Conservation (phyloP, 495 filamentous ascomycete genomes). For the Pseudoneurospora amorphoporcata region DNA sequence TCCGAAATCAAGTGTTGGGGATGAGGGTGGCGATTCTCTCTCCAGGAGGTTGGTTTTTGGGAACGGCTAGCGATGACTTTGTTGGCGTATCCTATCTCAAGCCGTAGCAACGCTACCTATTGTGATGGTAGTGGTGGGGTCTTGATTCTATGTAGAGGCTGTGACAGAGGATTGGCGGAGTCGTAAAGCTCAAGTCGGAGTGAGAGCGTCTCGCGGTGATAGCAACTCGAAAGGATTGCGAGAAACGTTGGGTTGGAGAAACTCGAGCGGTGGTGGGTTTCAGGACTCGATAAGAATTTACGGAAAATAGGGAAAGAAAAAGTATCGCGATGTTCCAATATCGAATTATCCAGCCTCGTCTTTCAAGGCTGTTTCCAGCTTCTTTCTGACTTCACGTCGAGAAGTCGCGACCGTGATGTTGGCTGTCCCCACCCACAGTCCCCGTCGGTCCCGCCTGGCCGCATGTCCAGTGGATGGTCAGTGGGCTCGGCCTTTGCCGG, state of each 20-base stretch:
- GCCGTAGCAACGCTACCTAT: background rate
- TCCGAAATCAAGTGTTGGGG: background rate
- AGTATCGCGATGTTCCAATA: background rate
- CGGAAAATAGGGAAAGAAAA: background rate
- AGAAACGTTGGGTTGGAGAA: background rate
- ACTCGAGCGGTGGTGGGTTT: background rate
- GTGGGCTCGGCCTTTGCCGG: background rate
- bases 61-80: background rate
- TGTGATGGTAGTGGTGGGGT: background rate
- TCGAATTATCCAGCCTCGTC: slow-evolving; percentile 1
- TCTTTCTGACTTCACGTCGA: background rate
- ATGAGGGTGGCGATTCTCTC: background rate
- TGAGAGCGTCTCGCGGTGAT: background rate
- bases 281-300: background rate
- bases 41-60: background rate
- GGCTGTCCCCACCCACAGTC: background rate
- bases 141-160: background rate
- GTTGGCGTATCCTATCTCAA: background rate
- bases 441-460: background rate
- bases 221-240: background rate
- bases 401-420: background rate
- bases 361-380: slow-evolving; percentile 6
- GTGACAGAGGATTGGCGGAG: background rate
- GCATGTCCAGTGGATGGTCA: background rate
- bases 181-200: background rate